Evolutionary conservation across 805 yeast species (phyloP).

Genomic region (Kodamaea nitidulidarum): DNA sequence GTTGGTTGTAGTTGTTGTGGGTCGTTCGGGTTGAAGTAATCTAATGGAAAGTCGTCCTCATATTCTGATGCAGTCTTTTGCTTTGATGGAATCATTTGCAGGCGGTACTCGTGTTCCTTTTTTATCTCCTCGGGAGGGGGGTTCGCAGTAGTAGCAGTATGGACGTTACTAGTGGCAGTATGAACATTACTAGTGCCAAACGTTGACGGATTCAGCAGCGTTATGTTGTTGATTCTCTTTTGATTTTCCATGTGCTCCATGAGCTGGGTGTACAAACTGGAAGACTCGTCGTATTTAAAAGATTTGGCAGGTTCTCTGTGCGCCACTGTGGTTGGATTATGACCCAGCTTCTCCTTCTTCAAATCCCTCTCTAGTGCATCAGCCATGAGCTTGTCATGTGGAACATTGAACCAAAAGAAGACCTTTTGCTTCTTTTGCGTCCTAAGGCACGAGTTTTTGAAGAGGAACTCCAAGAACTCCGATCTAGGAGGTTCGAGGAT

Average conservation of each 20-base stretch:
- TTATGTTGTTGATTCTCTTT: slow-evolving; percentile 13
- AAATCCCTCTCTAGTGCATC: slow-evolving; percentile 93
- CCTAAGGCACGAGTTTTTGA: slow-evolving; percentile 80
- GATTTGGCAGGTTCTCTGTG: slow-evolving; percentile 74
- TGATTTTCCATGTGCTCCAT: slow-evolving; percentile 37
- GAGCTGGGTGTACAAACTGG: slow-evolving; percentile 54
- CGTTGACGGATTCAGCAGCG: slow-evolving; percentile 1
- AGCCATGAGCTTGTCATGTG: slow-evolving; percentile 85
- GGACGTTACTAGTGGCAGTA: slow-evolving; percentile 2
- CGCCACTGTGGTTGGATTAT: slow-evolving; percentile 69
- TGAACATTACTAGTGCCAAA: slow-evolving; percentile 3
- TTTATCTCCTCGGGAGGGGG: slow-evolving; percentile 7
- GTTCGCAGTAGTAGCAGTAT: not conserved
- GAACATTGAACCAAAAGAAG: slow-evolving; percentile 94
- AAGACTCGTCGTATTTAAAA: slow-evolving; percentile 57
- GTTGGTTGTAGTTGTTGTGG: slow-evolving; percentile 12
- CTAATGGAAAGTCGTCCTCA: slow-evolving; percentile 70
- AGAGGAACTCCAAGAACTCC: slow-evolving; percentile 75
- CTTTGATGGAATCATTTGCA: slow-evolving; percentile 23
- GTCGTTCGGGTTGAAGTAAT: slow-evolving; percentile 51
- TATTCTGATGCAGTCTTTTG: slow-evolving; percentile 25
- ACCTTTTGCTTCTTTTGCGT: slow-evolving; percentile 97
- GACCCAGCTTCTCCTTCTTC: slow-evolving; percentile 64
- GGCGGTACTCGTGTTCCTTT: slow-evolving; percentile 14
- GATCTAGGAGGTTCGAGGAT: slow-evolving; percentile 84